Evolutionary conservation across 2,329 filamentous ascomycete species (phyloP).

Genomic region (Lasiodiplodia sp.): DNA sequence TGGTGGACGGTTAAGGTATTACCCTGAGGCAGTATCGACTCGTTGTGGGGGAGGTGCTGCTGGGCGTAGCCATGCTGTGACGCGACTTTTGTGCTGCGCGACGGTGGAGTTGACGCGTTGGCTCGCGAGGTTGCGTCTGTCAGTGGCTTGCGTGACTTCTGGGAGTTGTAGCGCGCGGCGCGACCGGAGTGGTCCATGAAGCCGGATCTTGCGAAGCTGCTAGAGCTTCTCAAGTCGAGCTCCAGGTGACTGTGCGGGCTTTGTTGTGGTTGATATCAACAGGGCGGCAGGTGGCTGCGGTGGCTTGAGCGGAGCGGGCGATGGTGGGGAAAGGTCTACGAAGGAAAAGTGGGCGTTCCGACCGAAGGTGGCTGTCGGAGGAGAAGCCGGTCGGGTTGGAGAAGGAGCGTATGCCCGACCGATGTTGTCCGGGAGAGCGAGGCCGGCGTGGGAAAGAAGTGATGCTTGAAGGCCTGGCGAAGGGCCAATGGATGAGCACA

Average conservation of each 20-base stretch:
- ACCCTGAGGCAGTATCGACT: slow-evolving; percentile 54
- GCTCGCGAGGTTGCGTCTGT: slow-evolving; percentile 44
- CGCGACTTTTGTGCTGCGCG: slow-evolving; percentile 11
- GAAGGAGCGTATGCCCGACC: slow-evolving; percentile 5
- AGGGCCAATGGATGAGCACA: slow-evolving; percentile 14
- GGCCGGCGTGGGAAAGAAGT: slow-evolving; percentile 8
- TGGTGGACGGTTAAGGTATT: slow-evolving; percentile 49
- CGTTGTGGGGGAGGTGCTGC: slow-evolving; percentile 49
- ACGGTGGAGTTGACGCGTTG: slow-evolving; percentile 38
- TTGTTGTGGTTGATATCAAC: not conserved
- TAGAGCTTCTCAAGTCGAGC: not conserved
- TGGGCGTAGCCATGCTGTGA: slow-evolving; percentile 22
- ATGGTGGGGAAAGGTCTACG: not conserved
- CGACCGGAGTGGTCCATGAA: slow-evolving; percentile 41
- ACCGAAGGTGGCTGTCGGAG: not conserved
- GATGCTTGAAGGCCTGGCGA: slow-evolving; percentile 3
- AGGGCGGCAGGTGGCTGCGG: not conserved
- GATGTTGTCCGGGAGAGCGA: slow-evolving; percentile 7
- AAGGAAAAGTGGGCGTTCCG: not conserved
- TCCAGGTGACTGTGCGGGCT: not conserved
- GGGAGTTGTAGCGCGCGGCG: slow-evolving; percentile 38
- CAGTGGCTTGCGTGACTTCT: slow-evolving; percentile 42
- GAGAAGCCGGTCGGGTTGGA: not conserved
- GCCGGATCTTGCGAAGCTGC: slow-evolving; percentile 11
- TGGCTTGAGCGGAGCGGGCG: not conserved